A percentile compares a stretch with the other conserved stretches of the same genome.
phyloP scores from a whole-genome alignment of 208 protist genomes.

The Leishmania major region DNA sequence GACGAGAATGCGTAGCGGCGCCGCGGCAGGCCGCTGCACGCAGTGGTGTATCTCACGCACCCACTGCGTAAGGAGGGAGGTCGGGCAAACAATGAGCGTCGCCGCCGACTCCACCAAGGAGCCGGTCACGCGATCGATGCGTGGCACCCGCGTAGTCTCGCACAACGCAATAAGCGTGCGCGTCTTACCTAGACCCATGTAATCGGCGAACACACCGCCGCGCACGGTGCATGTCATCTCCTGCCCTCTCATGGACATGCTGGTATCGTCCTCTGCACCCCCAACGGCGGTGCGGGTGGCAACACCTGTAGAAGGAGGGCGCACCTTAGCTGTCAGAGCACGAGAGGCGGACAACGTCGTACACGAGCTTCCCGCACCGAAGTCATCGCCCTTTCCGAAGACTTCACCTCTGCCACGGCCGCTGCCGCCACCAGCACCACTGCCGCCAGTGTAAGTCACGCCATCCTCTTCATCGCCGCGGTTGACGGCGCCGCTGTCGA shows the following conservation, averaged over 20 bases:
- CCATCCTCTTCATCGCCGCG: neutral
- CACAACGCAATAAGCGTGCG: conserved; percentile 75
- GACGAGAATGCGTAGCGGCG: conserved; percentile 60
- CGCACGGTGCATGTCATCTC: conserved; percentile 28
- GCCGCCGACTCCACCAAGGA: conserved; percentile 61
- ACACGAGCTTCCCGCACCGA: neutral
- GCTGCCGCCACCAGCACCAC: neutral
- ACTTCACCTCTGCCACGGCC: neutral
- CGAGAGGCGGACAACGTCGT: neutral
- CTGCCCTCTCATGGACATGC: neutral
- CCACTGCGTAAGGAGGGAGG: conserved; percentile 76
- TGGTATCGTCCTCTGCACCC: neutral
- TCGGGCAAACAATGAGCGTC: conserved; percentile 82
- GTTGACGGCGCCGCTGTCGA: neutral
- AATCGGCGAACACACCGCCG: conserved; percentile 76
- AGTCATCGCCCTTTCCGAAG: neutral
- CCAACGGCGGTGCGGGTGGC: neutral
- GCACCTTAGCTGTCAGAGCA: neutral
- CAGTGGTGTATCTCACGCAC: conserved; percentile 54
- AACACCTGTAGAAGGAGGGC: neutral
- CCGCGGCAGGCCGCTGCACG: conserved; percentile 25
- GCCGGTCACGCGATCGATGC: conserved; percentile 48
- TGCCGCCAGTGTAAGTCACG: neutral
- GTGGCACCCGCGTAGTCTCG: conserved; percentile 47
- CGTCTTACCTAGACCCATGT: conserved; percentile 81